Percentiles rank a stretch among this genome's conserved stretches.
Evolutionary conservation across 2,329 filamentous ascomycete genomes (phyloP).

Genomic region (Calonectria henricotiae): DNA sequence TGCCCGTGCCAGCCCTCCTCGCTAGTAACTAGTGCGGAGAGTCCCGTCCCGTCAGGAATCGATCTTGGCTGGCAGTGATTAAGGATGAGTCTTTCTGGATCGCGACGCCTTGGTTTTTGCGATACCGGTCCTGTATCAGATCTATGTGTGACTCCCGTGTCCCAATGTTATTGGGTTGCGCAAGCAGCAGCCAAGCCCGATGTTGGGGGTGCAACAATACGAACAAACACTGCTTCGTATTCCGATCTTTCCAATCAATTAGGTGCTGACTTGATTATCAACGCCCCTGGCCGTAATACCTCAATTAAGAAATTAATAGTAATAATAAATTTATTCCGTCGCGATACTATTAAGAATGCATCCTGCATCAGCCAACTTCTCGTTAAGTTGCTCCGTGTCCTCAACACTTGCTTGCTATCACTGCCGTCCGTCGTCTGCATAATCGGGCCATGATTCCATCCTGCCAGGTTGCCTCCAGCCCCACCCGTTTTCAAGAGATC

Average conservation of each 20-base stretch:
- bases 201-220: not conserved
- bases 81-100: not conserved
- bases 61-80: not conserved
- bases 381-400: not conserved
- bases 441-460: not conserved
- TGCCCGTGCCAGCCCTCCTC: slow-evolving; percentile 4
- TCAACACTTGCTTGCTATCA: not conserved
- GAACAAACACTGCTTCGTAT: slow-evolving; percentile 9
- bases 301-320: not conserved
- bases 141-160: slow-evolving; percentile 3
- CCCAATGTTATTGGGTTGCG: slow-evolving; percentile 7
- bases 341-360: slow-evolving; percentile 1
- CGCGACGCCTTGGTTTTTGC: not conserved
- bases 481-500: slow-evolving; percentile 37
- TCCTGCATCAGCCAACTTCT: not conserved
- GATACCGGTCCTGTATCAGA: slow-evolving; percentile 26
- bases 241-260: slow-evolving; percentile 19
- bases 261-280: slow-evolving; percentile 23
- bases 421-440: not conserved
- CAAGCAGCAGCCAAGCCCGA: not conserved
- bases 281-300: not conserved
- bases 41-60: slow-evolving; percentile 6
- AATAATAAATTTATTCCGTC: not conserved
- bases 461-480: slow-evolving; percentile 46
- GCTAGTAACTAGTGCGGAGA: not conserved